Evolutionary conservation across 225 moss, liverwort and hornwort genomes (phyloP).

Genomic region (Pleurozium schreberi): DNA sequence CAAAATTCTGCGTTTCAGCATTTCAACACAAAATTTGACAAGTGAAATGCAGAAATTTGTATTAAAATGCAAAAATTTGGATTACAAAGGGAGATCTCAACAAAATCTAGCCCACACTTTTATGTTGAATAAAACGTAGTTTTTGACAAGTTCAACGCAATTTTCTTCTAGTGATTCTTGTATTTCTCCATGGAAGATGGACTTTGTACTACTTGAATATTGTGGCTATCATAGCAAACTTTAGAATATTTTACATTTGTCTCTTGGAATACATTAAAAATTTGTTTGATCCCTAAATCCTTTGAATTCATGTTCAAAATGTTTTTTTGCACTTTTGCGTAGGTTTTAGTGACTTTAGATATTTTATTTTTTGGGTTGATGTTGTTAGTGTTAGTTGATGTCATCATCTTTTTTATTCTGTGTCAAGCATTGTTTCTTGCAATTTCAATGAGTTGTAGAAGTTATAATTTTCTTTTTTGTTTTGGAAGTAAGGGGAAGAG

Average conservation of each 20-base stretch:
- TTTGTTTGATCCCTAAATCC: not conserved
- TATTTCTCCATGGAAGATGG: no score
- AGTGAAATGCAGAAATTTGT: no score
- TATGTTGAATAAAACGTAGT: no score
- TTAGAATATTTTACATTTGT: not conserved
- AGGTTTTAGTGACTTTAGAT: not conserved
- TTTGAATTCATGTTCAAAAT: not conserved
- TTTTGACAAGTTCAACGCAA: no score
- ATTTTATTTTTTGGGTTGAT: not conserved
- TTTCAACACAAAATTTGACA: no score
- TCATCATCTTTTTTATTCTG: not conserved
- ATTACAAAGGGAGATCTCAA: no score
- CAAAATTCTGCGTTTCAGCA: no score
- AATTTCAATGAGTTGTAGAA: not conserved
- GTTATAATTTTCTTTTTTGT: not conserved
- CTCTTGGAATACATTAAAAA: not conserved
- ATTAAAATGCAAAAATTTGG: no score
- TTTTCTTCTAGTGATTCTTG: no score
- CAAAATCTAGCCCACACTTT: no score
- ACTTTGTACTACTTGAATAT: not conserved
- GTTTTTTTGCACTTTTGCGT: fast-evolving
- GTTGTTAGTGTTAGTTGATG: not conserved
- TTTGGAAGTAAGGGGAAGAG: fast-evolving
- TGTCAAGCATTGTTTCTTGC: not conserved
- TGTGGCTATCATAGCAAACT: no score